Evolutionary conservation across 2,329 filamentous ascomycete species (phyloP), one percentile per base, ranked within the genome.

Genomic region (Ascochyta rabiei): DNA sequence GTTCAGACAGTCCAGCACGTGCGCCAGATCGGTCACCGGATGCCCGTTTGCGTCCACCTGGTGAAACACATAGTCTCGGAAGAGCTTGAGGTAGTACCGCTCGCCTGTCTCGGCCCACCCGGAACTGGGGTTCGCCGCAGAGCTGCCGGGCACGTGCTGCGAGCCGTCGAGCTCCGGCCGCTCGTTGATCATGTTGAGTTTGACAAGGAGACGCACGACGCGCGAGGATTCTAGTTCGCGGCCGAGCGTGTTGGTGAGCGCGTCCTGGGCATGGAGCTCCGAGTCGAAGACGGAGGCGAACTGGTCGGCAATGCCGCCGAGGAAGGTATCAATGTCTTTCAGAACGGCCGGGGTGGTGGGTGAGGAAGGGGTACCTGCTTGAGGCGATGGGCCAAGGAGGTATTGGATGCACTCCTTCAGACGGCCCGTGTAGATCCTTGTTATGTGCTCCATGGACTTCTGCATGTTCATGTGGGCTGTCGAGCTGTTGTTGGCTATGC

Each of bases 41-140:
- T 90, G 89, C 13, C 91, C 92, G 53, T 91, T 86, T 26, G 85
- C 84, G 72, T 98, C 92, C 12, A 97, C 92, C 69, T 96, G 93
- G 74, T 99, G 95, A 77, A 98, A 99, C 35, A 97, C 91, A 67
- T 96, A 98, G 76, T 99, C 95, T 44, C 95, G 86, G 80, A 98
- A 98, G 8, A 99, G 83, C 77, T 96, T 97, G 61, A 99, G 81
- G 71, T 91, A 89, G 73, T 96, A 98, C 24, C 93, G 86, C 67
- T 96, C 91, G 23, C 93, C 93, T 42, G 90, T 95, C 74, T 98
- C 93, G 4, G 91, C 90, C 93, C 95, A 99, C 43, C 85, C 81
- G 0, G 68, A 61, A 1, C 71, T 67, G 10, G 72, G 66, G 10
- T 64, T 65, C 4, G 72, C 48, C 1, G 69, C 63, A 34, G 55